phyloP scores from a whole-genome alignment of 257 asterid species.

The Verbascum thapsus region DNA sequence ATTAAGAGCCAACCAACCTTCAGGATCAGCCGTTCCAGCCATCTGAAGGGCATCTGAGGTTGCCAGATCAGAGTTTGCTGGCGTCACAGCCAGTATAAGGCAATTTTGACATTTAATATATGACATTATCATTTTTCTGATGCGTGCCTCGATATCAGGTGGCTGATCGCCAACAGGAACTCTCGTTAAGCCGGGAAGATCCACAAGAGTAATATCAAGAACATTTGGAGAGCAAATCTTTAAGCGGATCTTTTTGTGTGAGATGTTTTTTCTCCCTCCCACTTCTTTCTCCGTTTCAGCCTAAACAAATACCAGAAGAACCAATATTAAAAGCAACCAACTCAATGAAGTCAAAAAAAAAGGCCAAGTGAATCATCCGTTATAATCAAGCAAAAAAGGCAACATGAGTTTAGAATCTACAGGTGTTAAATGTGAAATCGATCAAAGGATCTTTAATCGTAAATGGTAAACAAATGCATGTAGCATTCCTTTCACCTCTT shows the following conservation, averaged over 20 bases:
- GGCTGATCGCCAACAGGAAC: constrained; percentile 74
- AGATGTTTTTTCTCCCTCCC: constrained; percentile 51
- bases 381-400: too few species aligned
- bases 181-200: constrained; percentile 63
- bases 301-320: constrained; percentile 12
- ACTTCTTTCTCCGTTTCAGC: constrained; percentile 58
- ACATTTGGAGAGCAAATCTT: constrained; percentile 65
- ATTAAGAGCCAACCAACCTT: constrained; percentile 34
- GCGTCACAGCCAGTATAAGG: constrained; percentile 62
- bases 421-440: too few species aligned
- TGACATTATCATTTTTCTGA: constrained; percentile 57
- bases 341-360: neutral
- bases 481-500: too few species aligned
- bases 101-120: constrained; percentile 52
- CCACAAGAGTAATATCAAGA: constrained; percentile 62
- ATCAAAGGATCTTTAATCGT: too few species aligned
- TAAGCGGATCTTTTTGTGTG: constrained; percentile 58
- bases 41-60: constrained; percentile 69
- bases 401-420: too few species aligned
- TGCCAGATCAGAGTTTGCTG: constrained; percentile 65
- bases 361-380: too few species aligned
- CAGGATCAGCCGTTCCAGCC: constrained; percentile 66
- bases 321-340: neutral
- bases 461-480: too few species aligned
- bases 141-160: constrained; percentile 55